phyloP scores from a whole-genome alignment of 2,329 filamentous ascomycete species.

The Pyricularia grisea region DNA sequence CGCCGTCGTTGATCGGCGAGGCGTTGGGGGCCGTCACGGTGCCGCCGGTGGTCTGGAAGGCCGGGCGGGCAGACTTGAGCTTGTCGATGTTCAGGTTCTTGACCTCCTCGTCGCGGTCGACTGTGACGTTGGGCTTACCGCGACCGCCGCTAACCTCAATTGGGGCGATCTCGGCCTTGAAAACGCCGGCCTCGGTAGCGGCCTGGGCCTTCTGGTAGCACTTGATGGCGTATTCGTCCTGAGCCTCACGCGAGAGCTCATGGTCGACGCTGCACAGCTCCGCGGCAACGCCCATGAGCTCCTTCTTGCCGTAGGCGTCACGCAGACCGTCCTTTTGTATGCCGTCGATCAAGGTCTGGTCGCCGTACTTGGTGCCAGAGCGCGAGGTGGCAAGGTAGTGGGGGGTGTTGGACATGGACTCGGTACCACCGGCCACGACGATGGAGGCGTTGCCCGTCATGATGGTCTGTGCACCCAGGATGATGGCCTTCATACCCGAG shows the following conservation, averaged over 20 bases:
- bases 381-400: conserved; percentile 90
- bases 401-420: conserved; percentile 97
- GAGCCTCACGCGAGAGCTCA: conserved; percentile 69
- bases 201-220: conserved; percentile 90
- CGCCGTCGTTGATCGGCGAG: conserved; percentile 91
- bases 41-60: conserved; percentile 69
- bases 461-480: conserved; percentile 92
- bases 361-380: conserved; percentile 85
- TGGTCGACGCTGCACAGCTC: conserved; percentile 89
- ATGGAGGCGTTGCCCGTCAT: conserved; percentile 91
- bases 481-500: conserved; percentile 86
- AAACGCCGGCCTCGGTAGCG: conserved; percentile 71
- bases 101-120: conserved; percentile 88
- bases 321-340: conserved; percentile 91
- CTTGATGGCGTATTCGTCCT: conserved; percentile 93
- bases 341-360: conserved; percentile 81
- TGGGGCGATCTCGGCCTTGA: conserved; percentile 79
- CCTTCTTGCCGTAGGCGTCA: conserved; percentile 82
- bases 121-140: conserved; percentile 74
- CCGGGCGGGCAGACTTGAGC: conserved; percentile 75
- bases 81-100: conserved; percentile 87
- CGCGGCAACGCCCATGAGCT: conserved; percentile 90
- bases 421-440: conserved; percentile 86
- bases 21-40: conserved; percentile 96
- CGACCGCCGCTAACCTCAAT: conserved; percentile 80